Percentiles rank a stretch among this genome's conserved stretches.
These are phyloP conservation scores for Volvox carteri DNA, from an alignment of 163 green algal genomes.

Conservation along the genomic window DNA sequence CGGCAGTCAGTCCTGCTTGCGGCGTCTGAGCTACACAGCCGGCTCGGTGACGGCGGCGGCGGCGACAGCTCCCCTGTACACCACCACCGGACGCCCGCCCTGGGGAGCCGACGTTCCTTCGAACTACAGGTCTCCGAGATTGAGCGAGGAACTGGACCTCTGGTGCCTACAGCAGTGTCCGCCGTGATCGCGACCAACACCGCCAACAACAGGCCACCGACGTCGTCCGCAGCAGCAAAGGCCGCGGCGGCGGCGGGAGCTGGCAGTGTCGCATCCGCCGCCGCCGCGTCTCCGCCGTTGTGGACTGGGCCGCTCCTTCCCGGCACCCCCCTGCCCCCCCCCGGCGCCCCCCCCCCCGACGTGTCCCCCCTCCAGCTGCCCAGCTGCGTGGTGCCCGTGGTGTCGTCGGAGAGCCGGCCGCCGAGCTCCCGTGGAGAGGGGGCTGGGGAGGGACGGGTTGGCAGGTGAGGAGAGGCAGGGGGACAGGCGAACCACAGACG, in stretches of 20 bases:
- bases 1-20: not conserved
- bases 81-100: too few species aligned
- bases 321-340: constrained; percentile 23
- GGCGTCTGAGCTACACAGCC: not conserved
- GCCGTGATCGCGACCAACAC: too few species aligned
- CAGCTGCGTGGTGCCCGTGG: not conserved
- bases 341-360: not conserved
- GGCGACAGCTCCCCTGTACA: not conserved
- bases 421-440: not conserved
- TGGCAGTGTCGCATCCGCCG: not conserved
- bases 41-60: not conserved
- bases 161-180: too few species aligned
- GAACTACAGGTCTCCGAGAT: too few species aligned
- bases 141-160: too few species aligned
- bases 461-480: not conserved
- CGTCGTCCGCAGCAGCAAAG: too few species aligned
- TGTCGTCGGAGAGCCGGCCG: not conserved
- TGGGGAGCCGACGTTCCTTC: too few species aligned
- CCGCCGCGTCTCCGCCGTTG: not conserved
- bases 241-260: not conserved
- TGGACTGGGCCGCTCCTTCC: constrained; percentile 41
- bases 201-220: too few species aligned
- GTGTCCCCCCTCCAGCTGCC: not conserved
- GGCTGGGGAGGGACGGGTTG: not conserved
- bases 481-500: too few species aligned